Conservation (phyloP, 352 stramenopile species). For the Pythium dissotocum region DNA sequence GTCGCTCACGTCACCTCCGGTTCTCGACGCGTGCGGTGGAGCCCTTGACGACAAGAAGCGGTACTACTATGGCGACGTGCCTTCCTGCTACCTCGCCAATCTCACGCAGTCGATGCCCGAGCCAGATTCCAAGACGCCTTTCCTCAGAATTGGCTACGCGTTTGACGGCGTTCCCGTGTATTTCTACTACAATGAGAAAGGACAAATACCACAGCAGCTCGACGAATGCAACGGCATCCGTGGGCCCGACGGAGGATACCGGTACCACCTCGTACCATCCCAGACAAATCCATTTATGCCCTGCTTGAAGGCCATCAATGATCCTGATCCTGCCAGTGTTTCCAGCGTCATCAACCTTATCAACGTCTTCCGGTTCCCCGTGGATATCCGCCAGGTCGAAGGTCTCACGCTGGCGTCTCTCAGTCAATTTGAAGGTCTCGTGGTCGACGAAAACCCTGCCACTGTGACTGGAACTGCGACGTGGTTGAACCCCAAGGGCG, state of each 20-base stretch:
- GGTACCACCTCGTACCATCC: slow-evolving; percentile 47
- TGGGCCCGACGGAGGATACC: slow-evolving; percentile 46
- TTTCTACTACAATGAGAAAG: slow-evolving; percentile 48
- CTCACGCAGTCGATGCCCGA: slow-evolving; percentile 10
- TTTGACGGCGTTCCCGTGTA: slow-evolving; percentile 68
- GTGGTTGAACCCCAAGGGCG: slow-evolving; percentile 53
- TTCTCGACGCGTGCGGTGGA: slow-evolving; percentile 49
- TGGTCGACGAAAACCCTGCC: slow-evolving; percentile 51
- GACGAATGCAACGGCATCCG: slow-evolving; percentile 61
- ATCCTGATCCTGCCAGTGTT: slow-evolving; percentile 8
- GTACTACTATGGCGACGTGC: slow-evolving; percentile 53
- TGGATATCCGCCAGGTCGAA: slow-evolving; percentile 49
- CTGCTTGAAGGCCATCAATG: slow-evolving; percentile 55
- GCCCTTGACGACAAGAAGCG: slow-evolving; percentile 40
- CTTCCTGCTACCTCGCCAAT: slow-evolving; percentile 40
- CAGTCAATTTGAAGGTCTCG: slow-evolving; percentile 47
- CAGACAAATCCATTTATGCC: slow-evolving; percentile 41
- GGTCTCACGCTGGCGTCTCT: slow-evolving; percentile 48
- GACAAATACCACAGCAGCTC: slow-evolving; percentile 37
- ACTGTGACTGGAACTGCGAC: slow-evolving; percentile 22
- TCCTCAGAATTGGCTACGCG: slow-evolving; percentile 51
- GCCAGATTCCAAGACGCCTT: slow-evolving; percentile 4
- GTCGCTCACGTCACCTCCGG: neutral
- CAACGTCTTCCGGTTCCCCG: slow-evolving; percentile 47
- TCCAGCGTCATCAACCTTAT: slow-evolving; percentile 20